Percentiles rank a stretch among this genome's conserved stretches.
Evolutionary conservation across 352 stramenopile species (phyloP).

Genomic region (Globisporangium paddicum): DNA sequence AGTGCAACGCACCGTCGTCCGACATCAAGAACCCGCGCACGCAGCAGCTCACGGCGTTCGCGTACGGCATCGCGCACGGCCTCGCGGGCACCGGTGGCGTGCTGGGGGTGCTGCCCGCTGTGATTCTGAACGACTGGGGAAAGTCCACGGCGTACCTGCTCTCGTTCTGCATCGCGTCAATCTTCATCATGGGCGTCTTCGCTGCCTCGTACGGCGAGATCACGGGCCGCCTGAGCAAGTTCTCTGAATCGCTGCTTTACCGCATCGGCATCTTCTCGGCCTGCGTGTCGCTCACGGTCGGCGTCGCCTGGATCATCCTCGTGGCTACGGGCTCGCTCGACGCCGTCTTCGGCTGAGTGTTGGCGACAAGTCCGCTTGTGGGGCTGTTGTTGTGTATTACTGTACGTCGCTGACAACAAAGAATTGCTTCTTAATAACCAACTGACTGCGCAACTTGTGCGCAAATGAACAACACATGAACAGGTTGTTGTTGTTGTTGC

Average conservation of each 20-base stretch:
- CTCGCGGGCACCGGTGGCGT: conserved; percentile 44
- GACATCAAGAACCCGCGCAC: conserved; percentile 44
- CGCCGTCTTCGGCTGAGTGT: background rate
- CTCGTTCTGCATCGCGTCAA: conserved; percentile 80
- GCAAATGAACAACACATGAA: no score
- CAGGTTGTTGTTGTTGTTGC: background rate
- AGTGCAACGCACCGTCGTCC: conserved; percentile 29
- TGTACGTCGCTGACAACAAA: background rate
- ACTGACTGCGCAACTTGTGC: background rate
- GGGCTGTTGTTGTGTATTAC: no score
- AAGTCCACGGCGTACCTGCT: conserved; percentile 70
- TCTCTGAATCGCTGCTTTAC: conserved; percentile 36
- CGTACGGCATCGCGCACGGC: conserved; percentile 20
- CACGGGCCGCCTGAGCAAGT: conserved; percentile 35
- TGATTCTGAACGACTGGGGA: conserved; percentile 61
- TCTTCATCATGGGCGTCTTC: conserved; percentile 86
- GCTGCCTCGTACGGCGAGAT: conserved; percentile 64
- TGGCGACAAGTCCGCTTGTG: no score
- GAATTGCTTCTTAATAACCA: background rate
- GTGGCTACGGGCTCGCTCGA: conserved; percentile 52
- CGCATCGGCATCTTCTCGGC: conserved; percentile 55
- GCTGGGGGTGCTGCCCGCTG: conserved; percentile 72
- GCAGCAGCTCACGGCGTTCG: conserved; percentile 51
- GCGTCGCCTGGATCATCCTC: conserved; percentile 58
- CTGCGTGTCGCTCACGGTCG: conserved; percentile 47